Percentiles rank a stretch among this genome's conserved stretches.
Evolutionary conservation across 345 rosid genomes (phyloP).

Genomic region (Acer campestre): DNA sequence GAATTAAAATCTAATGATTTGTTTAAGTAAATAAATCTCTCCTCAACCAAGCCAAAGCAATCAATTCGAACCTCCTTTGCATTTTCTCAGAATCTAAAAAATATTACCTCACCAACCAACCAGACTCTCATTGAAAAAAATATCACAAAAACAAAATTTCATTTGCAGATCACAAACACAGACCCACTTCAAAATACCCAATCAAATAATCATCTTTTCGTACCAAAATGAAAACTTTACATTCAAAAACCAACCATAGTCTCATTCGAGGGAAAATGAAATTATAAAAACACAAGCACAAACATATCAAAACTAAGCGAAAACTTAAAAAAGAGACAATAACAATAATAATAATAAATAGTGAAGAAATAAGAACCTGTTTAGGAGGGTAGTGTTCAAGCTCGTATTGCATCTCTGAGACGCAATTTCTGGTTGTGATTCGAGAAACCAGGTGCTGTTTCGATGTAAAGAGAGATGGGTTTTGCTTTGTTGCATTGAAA

Average conservation of each 20-base stretch:
- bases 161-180: not conserved
- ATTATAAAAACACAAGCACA: not conserved
- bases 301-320: no score
- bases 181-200: not conserved
- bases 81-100: no score
- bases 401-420: conserved; percentile 74
- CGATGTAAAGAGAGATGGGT: not conserved
- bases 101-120: not conserved
- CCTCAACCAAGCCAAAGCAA: not conserved
- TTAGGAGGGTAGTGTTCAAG: conserved; percentile 51
- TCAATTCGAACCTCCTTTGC: no score
- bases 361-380: conserved; percentile 28
- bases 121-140: no score
- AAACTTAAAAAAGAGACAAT: no score
- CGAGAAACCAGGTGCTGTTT: conserved; percentile 10
- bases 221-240: not conserved
- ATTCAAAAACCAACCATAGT: no score
- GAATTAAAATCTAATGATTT: not conserved
- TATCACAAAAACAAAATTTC: no score
- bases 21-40: not conserved
- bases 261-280: no score
- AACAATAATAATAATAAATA: not conserved
- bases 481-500: not conserved
- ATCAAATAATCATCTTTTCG: no score
- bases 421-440: conserved; percentile 46